These are phyloP conservation scores for Metschnikowia borealis DNA, from an alignment of 805 yeast genomes.

Conservation along the genomic window DNA sequence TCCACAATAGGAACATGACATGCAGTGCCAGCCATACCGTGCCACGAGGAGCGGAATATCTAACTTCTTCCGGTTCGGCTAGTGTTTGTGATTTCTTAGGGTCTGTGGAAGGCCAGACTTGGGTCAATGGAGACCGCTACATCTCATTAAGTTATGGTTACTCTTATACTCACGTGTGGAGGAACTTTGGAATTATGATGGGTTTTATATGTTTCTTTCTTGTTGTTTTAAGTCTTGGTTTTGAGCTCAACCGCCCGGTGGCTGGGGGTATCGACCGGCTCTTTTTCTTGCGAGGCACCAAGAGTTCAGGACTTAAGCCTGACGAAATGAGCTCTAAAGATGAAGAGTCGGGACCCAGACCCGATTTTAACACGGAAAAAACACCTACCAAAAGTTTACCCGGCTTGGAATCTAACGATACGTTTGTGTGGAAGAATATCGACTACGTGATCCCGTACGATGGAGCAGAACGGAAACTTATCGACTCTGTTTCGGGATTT, in stretches of 20 bases:
- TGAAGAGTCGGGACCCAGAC: constrained; percentile 19
- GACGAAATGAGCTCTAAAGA: constrained; percentile 47
- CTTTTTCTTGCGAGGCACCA: background rate
- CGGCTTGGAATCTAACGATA: background rate
- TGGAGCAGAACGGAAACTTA: background rate
- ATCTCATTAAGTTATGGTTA: constrained; percentile 36
- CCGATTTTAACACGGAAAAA: too few species aligned
- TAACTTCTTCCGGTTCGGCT: background rate
- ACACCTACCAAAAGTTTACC: background rate
- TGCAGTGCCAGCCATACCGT: constrained; percentile 11
- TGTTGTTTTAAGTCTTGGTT: constrained; percentile 30
- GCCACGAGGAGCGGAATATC: constrained; percentile 23
- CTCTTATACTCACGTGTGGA: constrained; percentile 47
- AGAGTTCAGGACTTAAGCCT: background rate
- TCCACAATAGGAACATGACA: constrained; percentile 23
- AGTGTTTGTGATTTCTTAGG: constrained; percentile 18
- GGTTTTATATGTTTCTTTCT: constrained; percentile 36
- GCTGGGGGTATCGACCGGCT: background rate
- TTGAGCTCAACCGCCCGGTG: background rate
- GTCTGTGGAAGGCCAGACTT: constrained; percentile 16
- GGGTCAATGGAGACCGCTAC: constrained; percentile 26
- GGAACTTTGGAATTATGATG: constrained; percentile 56
- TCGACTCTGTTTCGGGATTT: background rate
- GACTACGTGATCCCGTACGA: background rate
- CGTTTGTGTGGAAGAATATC: background rate